Conservation (phyloP, 2,329 filamentous ascomycete species). For the Diaporthe caulivora region DNA sequence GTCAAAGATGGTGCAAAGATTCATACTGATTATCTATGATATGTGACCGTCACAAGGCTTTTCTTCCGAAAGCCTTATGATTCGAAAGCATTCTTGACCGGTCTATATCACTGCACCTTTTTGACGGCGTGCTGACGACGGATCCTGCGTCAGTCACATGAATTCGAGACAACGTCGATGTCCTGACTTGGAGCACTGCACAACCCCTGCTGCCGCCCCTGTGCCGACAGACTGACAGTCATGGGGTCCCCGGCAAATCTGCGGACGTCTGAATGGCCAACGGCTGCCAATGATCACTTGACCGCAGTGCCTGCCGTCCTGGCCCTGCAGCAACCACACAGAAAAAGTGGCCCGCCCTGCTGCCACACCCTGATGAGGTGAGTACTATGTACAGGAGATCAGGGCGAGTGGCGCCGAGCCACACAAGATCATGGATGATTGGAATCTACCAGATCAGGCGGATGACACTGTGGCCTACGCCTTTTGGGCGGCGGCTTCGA, state of each 20-base stretch:
- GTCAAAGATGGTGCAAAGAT: neutral
- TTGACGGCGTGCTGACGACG: conserved; percentile 9
- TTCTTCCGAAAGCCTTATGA: conserved; percentile 24
- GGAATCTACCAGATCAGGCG: neutral
- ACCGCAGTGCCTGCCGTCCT: conserved; percentile 31
- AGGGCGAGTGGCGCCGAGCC: conserved; percentile 17
- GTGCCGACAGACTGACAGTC: conserved; percentile 27
- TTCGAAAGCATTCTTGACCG: conserved; percentile 24
- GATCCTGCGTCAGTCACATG: conserved; percentile 27
- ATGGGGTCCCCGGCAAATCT: conserved; percentile 29
- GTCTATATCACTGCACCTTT: conserved; percentile 9
- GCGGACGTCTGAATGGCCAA: conserved; percentile 30
- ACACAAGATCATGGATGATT: neutral
- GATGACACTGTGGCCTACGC: conserved; percentile 4
- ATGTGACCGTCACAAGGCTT: conserved; percentile 17
- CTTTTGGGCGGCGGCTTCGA: neutral
- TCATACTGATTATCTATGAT: conserved; percentile 6
- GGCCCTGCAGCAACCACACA: neutral
- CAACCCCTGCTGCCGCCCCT: conserved; percentile 25
- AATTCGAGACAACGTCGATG: conserved; percentile 23
- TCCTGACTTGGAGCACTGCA: neutral
- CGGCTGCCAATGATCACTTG: conserved; percentile 33
- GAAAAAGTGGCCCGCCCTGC: neutral
- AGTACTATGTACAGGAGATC: conserved; percentile 17
- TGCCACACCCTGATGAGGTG: conserved; percentile 26